Evolutionary conservation across 148 eudicot species (phyloP).

Genomic region (Rhododendron kiyosumense): DNA sequence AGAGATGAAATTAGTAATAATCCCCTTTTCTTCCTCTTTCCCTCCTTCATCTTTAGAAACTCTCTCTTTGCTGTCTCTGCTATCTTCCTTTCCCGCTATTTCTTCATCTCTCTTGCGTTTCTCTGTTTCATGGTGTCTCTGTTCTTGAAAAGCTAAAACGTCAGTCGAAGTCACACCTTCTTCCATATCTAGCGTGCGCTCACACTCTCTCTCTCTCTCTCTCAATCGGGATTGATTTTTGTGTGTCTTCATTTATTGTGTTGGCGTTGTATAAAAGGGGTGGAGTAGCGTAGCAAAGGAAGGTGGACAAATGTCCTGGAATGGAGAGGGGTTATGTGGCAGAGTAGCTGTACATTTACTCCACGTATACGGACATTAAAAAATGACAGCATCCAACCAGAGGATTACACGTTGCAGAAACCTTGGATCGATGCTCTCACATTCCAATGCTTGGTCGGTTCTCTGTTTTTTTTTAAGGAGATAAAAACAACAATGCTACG

Average conservation of each 20-base stretch:
- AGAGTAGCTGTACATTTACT: no score
- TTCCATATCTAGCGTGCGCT: neutral
- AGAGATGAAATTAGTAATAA: conserved; percentile 11
- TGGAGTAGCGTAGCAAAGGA: no score
- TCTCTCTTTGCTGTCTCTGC: neutral
- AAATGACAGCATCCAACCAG: no score
- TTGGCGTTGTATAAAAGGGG: neutral
- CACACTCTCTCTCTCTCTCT: neutral
- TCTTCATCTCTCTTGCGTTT: neutral
- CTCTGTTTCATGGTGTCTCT: neutral
- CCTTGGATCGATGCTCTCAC: no score
- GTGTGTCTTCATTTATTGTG: neutral
- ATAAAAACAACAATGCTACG: no score
- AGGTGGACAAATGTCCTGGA: neutral
- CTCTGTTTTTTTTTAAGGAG: no score
- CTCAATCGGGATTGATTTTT: neutral
- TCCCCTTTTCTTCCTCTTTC: conserved; percentile 9
- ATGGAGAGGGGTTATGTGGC: no score
- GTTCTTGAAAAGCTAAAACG: neutral
- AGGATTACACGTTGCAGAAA: no score
- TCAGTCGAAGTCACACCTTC: neutral
- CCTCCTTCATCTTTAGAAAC: neutral
- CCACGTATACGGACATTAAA: neutral
- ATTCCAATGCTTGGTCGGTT: no score
- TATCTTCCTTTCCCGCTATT: neutral